Evolutionary conservation across 805 yeast species (phyloP).

Genomic region (Schwanniomyces polymorphus): DNA sequence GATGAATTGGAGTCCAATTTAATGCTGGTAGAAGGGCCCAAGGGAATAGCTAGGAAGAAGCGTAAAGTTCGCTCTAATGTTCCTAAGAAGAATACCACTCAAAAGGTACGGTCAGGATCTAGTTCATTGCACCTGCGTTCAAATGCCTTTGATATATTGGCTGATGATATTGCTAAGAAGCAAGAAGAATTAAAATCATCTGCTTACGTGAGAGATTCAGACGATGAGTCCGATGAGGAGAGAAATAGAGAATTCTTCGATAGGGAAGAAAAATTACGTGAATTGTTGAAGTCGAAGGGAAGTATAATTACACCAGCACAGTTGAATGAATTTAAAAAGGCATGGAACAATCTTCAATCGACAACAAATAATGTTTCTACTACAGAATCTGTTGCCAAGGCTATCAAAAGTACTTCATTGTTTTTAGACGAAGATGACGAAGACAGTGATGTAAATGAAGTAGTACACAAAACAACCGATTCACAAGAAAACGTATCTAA

Average conservation of each 20-base stretch:
- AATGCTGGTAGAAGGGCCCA: slow-evolving; percentile 13
- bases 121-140: slow-evolving; percentile 5
- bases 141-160: slow-evolving; percentile 21
- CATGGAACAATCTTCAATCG: slow-evolving; percentile 24
- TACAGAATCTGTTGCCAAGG: slow-evolving; percentile 11
- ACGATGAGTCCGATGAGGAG: slow-evolving; percentile 63
- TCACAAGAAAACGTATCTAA: neutral
- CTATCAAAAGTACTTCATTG: slow-evolving; percentile 14
- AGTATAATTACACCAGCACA: slow-evolving; percentile 37
- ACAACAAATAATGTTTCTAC: slow-evolving; percentile 7
- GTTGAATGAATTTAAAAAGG: slow-evolving; percentile 29
- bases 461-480: neutral
- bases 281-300: slow-evolving; percentile 32
- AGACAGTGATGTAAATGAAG: slow-evolving; percentile 8
- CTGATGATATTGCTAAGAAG: slow-evolving; percentile 18
- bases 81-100: slow-evolving; percentile 8
- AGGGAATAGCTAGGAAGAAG: slow-evolving; percentile 26
- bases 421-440: slow-evolving; percentile 13
- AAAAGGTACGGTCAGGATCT: slow-evolving; percentile 7
- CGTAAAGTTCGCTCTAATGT: slow-evolving; percentile 5
- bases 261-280: slow-evolving; percentile 53
- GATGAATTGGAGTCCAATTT: slow-evolving; percentile 38
- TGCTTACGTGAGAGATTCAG: slow-evolving; percentile 58
- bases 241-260: slow-evolving; percentile 52
- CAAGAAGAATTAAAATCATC: slow-evolving; percentile 42